phyloP scores from a whole-genome alignment of 148 eudicot genomes.

The Simmondsia chinensis region DNA sequence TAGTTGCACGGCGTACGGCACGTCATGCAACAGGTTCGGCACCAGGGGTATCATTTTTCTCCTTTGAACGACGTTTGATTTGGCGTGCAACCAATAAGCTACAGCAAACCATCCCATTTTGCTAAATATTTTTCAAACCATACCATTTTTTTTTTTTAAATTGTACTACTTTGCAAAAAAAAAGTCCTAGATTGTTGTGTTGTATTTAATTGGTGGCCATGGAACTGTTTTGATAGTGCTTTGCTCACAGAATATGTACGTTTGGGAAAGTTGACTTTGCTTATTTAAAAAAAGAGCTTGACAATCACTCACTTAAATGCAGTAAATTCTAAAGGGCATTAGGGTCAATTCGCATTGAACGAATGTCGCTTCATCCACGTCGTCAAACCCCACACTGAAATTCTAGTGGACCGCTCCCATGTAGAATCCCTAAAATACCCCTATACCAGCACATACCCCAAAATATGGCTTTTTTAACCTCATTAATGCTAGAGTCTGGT shows the following conservation, averaged over 20 bases:
- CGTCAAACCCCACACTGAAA: constrained; percentile 3
- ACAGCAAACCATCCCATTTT: too few species aligned
- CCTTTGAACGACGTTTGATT: too few species aligned
- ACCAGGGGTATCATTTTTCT: too few species aligned
- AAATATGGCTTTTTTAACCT: constrained; percentile 1
- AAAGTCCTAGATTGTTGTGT: too few species aligned
- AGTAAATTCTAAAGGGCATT: not conserved
- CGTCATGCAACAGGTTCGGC: too few species aligned
- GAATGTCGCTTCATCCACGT: not conserved
- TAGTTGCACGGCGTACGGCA: too few species aligned
- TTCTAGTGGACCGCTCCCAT: not conserved
- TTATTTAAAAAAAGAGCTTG: not conserved
- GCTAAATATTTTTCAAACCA: too few species aligned
- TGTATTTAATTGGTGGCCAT: too few species aligned
- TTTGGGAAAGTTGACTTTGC: constrained; percentile 9
- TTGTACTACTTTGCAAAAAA: too few species aligned
- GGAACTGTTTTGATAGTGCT: not conserved
- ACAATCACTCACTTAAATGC: not conserved
- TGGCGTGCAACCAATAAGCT: too few species aligned
- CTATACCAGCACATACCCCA: constrained; percentile 1
- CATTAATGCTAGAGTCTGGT: not conserved
- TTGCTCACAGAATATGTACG: constrained; percentile 7
- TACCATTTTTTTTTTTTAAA: too few species aligned
- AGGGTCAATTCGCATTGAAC: not conserved
- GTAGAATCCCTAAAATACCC: not conserved